These are phyloP conservation scores for Rhodotorula babjevae DNA, from an alignment of 768 basidiomycete species.

Conservation along the genomic window DNA sequence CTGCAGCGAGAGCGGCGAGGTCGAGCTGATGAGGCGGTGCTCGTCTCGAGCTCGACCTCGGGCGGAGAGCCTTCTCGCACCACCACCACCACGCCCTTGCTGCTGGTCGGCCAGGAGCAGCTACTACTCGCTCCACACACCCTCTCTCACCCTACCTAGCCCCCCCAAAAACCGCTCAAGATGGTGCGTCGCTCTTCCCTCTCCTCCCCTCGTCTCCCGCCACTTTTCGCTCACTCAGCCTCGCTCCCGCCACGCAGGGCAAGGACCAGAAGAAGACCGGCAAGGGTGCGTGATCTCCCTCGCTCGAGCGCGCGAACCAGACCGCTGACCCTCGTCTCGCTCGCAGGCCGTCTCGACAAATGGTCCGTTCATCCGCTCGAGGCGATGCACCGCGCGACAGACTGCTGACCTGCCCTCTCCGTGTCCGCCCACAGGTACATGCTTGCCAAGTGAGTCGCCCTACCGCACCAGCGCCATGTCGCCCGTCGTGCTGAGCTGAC, in stretches of 20 bases:
- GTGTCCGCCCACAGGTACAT: slow-evolving; percentile 25
- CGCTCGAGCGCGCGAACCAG: too few relatives aligned
- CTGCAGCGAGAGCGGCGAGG: too few relatives aligned
- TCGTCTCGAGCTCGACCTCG: background rate
- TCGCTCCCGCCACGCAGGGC: slow-evolving; percentile 6
- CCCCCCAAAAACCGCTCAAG: background rate
- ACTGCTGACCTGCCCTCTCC: background rate
- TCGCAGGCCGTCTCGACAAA: slow-evolving; percentile 37
- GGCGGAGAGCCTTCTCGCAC: background rate
- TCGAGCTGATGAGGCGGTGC: too few relatives aligned
- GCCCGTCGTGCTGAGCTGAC: background rate
- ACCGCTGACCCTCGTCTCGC: background rate
- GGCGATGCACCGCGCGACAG: background rate
- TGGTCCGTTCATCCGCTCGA: slow-evolving; percentile 5
- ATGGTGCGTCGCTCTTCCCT: slow-evolving; percentile 9
- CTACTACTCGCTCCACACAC: background rate
- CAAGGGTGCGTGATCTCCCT: slow-evolving; percentile 38
- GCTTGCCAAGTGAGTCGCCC: slow-evolving; percentile 36
- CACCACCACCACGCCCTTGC: background rate
- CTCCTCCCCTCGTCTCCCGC: slow-evolving; percentile 6
- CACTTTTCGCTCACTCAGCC: slow-evolving; percentile 11
- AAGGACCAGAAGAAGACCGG: slow-evolving; percentile 72
- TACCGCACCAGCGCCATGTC: accelerated
- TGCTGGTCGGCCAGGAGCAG: background rate
- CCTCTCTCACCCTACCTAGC: background rate